These are phyloP conservation scores for Thyridium curvatum DNA, from an alignment of 2,329 filamentous ascomycete genomes.

Conservation along the genomic window DNA sequence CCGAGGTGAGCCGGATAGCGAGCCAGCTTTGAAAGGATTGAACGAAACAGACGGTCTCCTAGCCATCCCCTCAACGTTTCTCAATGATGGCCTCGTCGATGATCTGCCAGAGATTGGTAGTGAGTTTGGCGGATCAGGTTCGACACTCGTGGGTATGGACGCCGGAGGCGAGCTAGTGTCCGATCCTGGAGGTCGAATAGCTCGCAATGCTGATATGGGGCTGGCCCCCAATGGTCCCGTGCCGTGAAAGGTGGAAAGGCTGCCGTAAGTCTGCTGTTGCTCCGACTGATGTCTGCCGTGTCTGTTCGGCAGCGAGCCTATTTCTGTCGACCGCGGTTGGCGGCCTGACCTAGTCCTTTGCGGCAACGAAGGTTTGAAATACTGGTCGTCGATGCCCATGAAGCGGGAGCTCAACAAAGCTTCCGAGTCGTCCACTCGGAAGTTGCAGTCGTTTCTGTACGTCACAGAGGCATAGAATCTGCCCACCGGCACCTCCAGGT, in stretches of 20 bases:
- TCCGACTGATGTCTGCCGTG: constrained; percentile 44
- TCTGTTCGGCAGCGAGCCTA: constrained; percentile 70
- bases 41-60: constrained; percentile 83
- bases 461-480: constrained; percentile 74
- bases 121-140: constrained; percentile 42
- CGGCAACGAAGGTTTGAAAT: constrained; percentile 73
- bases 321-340: constrained; percentile 38
- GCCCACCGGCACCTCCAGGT: constrained; percentile 81
- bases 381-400: constrained; percentile 83
- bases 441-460: constrained; percentile 84
- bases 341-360: constrained; percentile 35
- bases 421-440: constrained; percentile 87
- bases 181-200: constrained; percentile 56
- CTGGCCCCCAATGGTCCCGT: constrained; percentile 72
- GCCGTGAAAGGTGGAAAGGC: constrained; percentile 84
- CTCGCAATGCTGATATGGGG: constrained; percentile 75
- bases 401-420: constrained; percentile 87
- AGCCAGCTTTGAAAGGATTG: constrained; percentile 93
- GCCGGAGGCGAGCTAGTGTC: constrained; percentile 54
- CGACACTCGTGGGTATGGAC: constrained; percentile 40
- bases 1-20: constrained; percentile 79
- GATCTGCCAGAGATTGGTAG: constrained; percentile 39
- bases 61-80: constrained; percentile 45
- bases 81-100: constrained; percentile 25
- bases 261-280: constrained; percentile 74